Evolutionary conservation across 257 asterid genomes (phyloP).

Genomic region (Cruciata laevipes): DNA sequence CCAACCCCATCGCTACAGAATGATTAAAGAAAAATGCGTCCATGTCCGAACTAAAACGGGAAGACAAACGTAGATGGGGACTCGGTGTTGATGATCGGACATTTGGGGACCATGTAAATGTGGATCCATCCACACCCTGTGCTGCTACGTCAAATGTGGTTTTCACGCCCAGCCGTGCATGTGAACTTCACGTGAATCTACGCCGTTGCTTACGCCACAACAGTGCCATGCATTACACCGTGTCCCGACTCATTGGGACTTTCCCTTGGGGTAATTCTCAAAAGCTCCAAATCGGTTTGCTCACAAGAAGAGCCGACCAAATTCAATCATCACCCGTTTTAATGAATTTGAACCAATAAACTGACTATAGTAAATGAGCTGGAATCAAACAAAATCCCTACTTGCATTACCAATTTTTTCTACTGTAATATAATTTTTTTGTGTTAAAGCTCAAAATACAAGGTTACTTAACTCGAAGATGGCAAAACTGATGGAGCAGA

Average conservation of each 20-base stretch:
- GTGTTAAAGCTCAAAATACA: no score
- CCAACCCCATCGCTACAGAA: not conserved
- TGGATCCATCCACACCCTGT: not conserved
- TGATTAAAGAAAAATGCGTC: not conserved
- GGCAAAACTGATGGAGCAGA: not conserved
- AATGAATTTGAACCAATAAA: not conserved
- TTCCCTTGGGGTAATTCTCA: not conserved
- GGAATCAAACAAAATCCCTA: no score
- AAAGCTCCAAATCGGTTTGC: not conserved
- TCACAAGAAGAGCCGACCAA: not conserved
- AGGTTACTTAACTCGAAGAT: no score
- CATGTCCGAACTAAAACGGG: not conserved
- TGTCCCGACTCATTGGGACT: not conserved
- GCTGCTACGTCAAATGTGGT: constrained; percentile 2
- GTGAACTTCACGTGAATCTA: constrained; percentile 15
- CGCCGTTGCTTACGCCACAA: not conserved
- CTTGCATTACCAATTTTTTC: no score
- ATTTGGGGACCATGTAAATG: not conserved
- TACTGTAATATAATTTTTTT: no score
- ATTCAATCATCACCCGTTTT: not conserved
- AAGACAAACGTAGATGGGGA: not conserved
- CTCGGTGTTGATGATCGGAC: not conserved
- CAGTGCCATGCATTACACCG: not conserved
- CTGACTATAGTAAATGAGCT: no score
- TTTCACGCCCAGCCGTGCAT: not conserved